A percentile compares a stretch with the other conserved stretches of the same genome.
Conservation (phyloP, 768 basidiomycete species). For the Candolleomyces efflorescens region DNA sequence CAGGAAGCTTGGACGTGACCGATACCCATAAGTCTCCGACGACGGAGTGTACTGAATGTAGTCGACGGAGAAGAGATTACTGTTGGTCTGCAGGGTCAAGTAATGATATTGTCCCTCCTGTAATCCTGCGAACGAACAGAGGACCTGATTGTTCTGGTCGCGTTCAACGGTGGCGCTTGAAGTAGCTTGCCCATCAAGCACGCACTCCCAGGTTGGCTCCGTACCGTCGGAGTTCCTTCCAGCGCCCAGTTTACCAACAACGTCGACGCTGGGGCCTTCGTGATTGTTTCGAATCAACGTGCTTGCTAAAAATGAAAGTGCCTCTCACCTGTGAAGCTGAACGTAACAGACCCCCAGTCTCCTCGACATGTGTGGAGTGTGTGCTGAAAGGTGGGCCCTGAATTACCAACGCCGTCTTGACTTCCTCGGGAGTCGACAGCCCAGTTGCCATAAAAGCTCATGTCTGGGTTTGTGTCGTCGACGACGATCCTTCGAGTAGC, state of each 20-base stretch:
- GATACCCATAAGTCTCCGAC: too few relatives aligned
- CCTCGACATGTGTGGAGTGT: not conserved
- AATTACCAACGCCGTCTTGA: conserved; percentile 1
- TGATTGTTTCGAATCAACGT: too few relatives aligned
- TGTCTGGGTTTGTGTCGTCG: not conserved
- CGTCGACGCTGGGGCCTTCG: not conserved
- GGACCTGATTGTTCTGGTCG: not conserved
- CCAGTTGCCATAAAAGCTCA: not conserved
- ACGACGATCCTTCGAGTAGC: not conserved
- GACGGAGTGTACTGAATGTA: not conserved
- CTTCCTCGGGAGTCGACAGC: not conserved
- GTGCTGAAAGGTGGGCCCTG: not conserved
- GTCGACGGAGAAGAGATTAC: not conserved
- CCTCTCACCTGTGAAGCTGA: not conserved
- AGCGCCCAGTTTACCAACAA: not conserved
- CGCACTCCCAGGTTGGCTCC: not conserved
- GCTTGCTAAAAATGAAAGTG: too few relatives aligned
- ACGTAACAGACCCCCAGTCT: not conserved
- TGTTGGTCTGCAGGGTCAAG: not conserved
- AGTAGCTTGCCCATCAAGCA: not conserved
- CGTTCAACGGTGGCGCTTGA: not conserved
- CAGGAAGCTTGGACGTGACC: too few relatives aligned
- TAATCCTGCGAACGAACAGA: not conserved
- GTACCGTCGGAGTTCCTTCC: not conserved
- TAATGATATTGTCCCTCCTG: not conserved